Evolutionary conservation across 768 basidiomycete species (phyloP).

Genomic region (Termitomyces sp.): DNA sequence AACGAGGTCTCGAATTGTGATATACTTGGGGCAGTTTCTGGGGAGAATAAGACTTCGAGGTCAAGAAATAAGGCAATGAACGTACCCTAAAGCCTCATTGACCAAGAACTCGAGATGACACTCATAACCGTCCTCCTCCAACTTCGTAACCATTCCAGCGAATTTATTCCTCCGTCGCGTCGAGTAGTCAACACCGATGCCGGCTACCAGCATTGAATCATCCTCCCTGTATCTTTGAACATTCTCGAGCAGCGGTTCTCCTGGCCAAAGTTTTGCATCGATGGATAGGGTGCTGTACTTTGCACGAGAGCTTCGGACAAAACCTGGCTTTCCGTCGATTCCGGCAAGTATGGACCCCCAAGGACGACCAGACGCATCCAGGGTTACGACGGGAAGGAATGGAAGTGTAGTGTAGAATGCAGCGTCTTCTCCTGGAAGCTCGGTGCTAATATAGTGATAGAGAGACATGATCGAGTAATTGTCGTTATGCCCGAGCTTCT

Average conservation of each 20-base stretch:
- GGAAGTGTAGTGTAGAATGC: constrained; percentile 47
- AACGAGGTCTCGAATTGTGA: constrained; percentile 51
- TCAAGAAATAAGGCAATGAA: constrained; percentile 5
- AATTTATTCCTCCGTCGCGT: constrained; percentile 63
- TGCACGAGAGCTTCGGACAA: constrained; percentile 32
- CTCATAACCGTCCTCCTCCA: constrained; percentile 23
- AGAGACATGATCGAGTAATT: constrained; percentile 28
- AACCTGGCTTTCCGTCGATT: constrained; percentile 41
- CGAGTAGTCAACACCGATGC: constrained; percentile 56
- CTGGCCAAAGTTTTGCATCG: constrained; percentile 43
- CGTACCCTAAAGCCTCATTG: constrained; percentile 58
- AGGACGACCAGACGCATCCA: constrained; percentile 48
- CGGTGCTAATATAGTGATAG: constrained; percentile 39
- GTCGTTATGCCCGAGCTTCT: constrained; percentile 38
- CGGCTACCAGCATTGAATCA: constrained; percentile 38
- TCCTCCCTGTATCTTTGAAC: constrained; percentile 12
- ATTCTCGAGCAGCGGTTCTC: constrained; percentile 50
- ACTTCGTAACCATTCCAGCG: constrained; percentile 40
- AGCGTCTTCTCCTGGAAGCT: constrained; percentile 48
- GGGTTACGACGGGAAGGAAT: constrained; percentile 54
- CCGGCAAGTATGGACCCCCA: constrained; percentile 58
- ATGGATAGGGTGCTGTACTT: constrained; percentile 34
- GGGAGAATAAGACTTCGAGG: background rate
- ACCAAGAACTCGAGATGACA: constrained; percentile 40
- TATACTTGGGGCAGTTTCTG: constrained; percentile 72